Base-by-base conservation (phyloP, 306 rosid species). In the Fragaria iinumae region DNA sequence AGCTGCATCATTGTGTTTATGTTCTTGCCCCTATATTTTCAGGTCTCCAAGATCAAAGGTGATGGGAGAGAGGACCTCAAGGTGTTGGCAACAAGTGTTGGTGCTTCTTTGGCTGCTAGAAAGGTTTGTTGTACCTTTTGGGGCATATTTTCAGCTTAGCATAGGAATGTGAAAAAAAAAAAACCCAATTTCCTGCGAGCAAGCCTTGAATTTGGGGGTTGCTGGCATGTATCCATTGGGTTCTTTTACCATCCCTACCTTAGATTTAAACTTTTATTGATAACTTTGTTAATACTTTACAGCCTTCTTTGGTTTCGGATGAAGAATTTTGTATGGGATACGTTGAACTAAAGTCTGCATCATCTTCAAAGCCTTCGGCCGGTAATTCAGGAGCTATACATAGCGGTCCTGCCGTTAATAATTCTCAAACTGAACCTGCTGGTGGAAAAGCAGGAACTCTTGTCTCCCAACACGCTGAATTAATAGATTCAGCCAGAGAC, bases 31-130 rank as follows among this genome's bases (percentile, higher is more conserved):
- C 60, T 41, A 56, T 77, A 44, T 74, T 17, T 86, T 82, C 79
- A 95, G 99, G 98, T 95, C 20, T 89, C 91, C 77, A 95, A 95
- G 93, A 95, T 95, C 81, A 95, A 95, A 85, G 88, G 87, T 79
- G 99, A 95, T 71, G 99, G 91, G 74, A 95, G 98, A 83, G 99
- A 95, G 83, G 99, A 95, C 88, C 93, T 95, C 66, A 95, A 95
- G 88, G 99, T 95, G 81, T 86, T 95, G 85, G 99, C 99, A 68
- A 95, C 96, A 60, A 96, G 97, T 53, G 99, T 95, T 75, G 92
- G 90, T 60, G 99, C 99, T 67, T 92, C 99, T 43, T 89, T 95
- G 84, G 97, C 99, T 81, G 81, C 98, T 85, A 87, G 97, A 90
- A 95, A 95, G 97, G 99, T 95, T 80, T 76, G 80, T 20, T 59